These are phyloP conservation scores for Candida anglica DNA, from an alignment of 805 yeast species.

Conservation along the genomic window DNA sequence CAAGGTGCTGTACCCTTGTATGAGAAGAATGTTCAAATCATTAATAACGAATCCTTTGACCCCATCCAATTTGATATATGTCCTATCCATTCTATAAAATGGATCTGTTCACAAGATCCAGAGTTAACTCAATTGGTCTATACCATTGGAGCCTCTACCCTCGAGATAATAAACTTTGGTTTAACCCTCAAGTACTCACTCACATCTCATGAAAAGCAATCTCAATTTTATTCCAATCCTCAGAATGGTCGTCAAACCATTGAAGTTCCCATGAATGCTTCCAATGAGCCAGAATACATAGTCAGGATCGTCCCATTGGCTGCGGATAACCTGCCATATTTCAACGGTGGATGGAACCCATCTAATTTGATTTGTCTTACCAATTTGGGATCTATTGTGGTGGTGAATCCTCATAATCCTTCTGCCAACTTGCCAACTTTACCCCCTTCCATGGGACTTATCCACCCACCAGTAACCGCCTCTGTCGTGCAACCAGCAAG, in stretches of 20 bases:
- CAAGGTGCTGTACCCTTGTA: conserved; percentile 25
- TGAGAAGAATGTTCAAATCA: conserved; percentile 9
- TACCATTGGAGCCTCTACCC: conserved; percentile 57
- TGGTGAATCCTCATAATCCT: conserved; percentile 39
- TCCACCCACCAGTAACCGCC: conserved; percentile 66
- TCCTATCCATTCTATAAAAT: conserved; percentile 36
- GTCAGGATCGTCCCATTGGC: conserved; percentile 26
- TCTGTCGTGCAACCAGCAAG: conserved; percentile 51
- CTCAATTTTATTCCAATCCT: conserved; percentile 66
- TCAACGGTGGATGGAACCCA: conserved; percentile 79
- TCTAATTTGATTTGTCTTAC: conserved; percentile 53
- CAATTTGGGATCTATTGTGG: conserved; percentile 62
- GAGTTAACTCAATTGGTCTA: conserved; percentile 73
- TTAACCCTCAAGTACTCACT: conserved; percentile 72
- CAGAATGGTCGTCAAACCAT: conserved; percentile 36
- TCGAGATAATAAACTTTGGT: conserved; percentile 68
- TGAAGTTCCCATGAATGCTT: conserved; percentile 19
- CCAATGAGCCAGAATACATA: conserved; percentile 19
- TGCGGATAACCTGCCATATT: conserved; percentile 58
- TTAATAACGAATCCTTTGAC: too few species aligned
- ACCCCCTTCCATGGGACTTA: conserved; percentile 78
- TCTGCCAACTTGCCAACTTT: conserved; percentile 35
- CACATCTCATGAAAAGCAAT: conserved; percentile 82
- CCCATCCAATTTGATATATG: too few species aligned
- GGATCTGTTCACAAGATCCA: conserved; percentile 81